Base-by-base conservation (phyloP, 1,284 basidiomycete species). In the Ganoderma resinaceum region DNA sequence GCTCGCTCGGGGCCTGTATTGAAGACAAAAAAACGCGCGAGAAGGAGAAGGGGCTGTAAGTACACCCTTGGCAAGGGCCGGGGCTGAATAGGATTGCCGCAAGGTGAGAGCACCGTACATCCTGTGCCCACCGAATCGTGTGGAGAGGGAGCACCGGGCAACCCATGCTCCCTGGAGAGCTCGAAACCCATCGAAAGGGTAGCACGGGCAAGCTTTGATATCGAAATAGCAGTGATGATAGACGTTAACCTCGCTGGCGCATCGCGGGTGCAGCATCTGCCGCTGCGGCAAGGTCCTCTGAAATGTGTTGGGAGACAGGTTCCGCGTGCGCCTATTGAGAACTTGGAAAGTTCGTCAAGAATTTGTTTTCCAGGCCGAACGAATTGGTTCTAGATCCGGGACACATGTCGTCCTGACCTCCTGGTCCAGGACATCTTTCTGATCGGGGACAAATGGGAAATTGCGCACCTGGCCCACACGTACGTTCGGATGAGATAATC, bases 401-500 rank as follows among this genome's bases (percentile, higher is more conserved):
- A 33, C 18, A 35, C 20, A 58, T n/a, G 33, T 58, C 11, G 29
- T 37, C 9, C 46, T 46, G 46, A 11, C 7, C 46, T 49, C 23
- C 46, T 49, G 46, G 55, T 11, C 37, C 55, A 37, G 33, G 33
- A 37, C 31, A 14, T n/a, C 31, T 37, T 58, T 58, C 55, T 58
- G 55, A 58, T 58, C 55, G 55, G 55, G 33, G 55, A 37, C 53
- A 58, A 35, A 35, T 58, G 55, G 55, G 31, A 58, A 58, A 58
- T n/a, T 37, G 33, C 55, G 31, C 55, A 37, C 33, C 55, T 58
- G 33, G 31, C 33, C 55, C 9, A 37, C 9, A 23, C 46, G n/a
- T 49, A 26, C 46, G 29, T 58, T 33, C 33, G n/a, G 53, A 55
- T 55, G 53, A 20, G 53, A 55, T 58, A 35, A 58, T 58, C 11